phyloP scores from a whole-genome alignment of 805 yeast species.

The Blastobotrys terrestris region DNA sequence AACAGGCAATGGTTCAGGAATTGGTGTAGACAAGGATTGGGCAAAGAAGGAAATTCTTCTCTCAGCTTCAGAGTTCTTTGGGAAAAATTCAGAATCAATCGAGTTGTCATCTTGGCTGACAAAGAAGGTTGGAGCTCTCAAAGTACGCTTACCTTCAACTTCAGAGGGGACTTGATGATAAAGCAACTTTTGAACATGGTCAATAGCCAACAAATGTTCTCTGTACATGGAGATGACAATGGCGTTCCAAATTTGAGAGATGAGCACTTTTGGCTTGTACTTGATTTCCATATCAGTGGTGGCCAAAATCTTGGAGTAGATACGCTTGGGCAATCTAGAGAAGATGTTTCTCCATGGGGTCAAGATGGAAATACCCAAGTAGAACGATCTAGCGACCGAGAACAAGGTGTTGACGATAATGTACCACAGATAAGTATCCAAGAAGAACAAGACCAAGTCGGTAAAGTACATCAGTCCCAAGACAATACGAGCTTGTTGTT shows the following conservation, averaged over 20 bases:
- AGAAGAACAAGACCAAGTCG: slow-evolving; percentile 90
- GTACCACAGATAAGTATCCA: slow-evolving; percentile 99
- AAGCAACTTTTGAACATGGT: slow-evolving; percentile 60
- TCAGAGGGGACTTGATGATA: slow-evolving; percentile 42
- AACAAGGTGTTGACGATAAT: slow-evolving; percentile 88
- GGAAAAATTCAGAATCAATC: slow-evolving; percentile 50
- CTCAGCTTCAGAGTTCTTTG: slow-evolving; percentile 67
- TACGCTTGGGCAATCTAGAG: slow-evolving; percentile 75
- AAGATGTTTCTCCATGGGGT: slow-evolving; percentile 99
- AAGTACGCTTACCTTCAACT: slow-evolving; percentile 35
- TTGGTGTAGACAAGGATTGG: slow-evolving; percentile 80
- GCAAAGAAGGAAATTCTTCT: slow-evolving; percentile 85
- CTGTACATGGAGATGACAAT: slow-evolving; percentile 77
- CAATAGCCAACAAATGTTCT: slow-evolving; percentile 69
- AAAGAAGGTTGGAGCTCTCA: slow-evolving; percentile 72
- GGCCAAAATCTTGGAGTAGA: slow-evolving; percentile 60
- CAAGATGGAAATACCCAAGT: slow-evolving; percentile 95
- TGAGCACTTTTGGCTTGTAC: slow-evolving; percentile 47
- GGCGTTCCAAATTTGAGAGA: slow-evolving; percentile 78
- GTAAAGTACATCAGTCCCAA: slow-evolving; percentile 89
- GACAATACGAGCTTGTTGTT: slow-evolving; percentile 79
- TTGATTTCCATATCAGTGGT: slow-evolving; percentile 43
- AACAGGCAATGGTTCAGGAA: slow-evolving; percentile 64
- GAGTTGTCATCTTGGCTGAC: slow-evolving; percentile 77
- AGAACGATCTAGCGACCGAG: slow-evolving; percentile 96